A percentile compares a stretch with the other conserved stretches of the same genome.
Conservation (phyloP, 306 rosid species). For the Dalbergia cultrata region DNA sequence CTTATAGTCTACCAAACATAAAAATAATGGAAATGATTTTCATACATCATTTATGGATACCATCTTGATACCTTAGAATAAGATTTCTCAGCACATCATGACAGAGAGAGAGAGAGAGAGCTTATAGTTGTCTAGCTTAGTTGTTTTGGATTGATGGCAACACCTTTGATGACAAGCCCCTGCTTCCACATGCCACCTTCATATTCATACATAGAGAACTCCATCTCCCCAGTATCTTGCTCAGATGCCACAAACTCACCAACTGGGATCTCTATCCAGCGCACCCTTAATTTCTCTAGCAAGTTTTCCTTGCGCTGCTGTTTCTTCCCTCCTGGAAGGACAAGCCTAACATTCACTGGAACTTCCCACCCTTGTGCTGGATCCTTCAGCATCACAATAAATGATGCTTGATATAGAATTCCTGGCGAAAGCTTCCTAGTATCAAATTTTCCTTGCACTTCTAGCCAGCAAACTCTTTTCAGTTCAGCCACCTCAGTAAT, state of each 20-base stretch:
- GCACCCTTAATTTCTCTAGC: conserved; percentile 38
- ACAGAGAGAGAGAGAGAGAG: neutral
- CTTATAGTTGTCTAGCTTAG: neutral
- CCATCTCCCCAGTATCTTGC: conserved; percentile 55
- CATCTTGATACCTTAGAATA: no score
- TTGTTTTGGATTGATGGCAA: conserved; percentile 62
- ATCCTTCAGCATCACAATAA: conserved; percentile 64
- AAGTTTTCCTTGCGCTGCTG: conserved; percentile 55
- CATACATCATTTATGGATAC: no score
- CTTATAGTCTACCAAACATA: no score
- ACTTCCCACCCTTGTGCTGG: conserved; percentile 66
- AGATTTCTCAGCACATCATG: neutral
- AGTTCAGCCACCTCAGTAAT: conserved; percentile 66
- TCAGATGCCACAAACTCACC: conserved; percentile 60
- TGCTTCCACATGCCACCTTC: conserved; percentile 73
- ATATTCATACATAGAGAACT: conserved; percentile 64
- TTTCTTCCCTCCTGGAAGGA: conserved; percentile 65
- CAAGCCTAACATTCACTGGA: conserved; percentile 70
- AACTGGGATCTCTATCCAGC: conserved; percentile 66
- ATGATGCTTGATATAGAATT: conserved; percentile 57
- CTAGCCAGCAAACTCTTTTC: conserved; percentile 74
- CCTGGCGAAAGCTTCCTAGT: conserved; percentile 67
- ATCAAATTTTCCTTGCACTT: conserved; percentile 70
- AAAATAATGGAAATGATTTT: no score
- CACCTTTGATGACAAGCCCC: conserved; percentile 73